A percentile compares a stretch with the other conserved stretches of the same genome.
Conservation (phyloP, 1,284 basidiomycete genomes). For the Tylopilus sp. region DNA sequence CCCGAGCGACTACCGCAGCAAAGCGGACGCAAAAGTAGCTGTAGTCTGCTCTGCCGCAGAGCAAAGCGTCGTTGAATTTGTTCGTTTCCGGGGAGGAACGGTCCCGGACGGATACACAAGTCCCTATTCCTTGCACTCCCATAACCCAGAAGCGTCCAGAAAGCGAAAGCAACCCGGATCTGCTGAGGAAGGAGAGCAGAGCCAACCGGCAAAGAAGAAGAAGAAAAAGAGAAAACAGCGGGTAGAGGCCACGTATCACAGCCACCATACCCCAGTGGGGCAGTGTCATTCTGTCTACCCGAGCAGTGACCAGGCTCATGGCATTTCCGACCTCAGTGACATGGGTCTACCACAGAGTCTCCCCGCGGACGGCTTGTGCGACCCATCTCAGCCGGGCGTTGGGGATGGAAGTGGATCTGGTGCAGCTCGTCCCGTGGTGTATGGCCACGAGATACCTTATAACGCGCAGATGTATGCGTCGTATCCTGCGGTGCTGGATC, state of each 20-base stretch:
- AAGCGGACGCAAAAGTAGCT: conserved; percentile 56
- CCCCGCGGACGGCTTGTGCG: conserved; percentile 11
- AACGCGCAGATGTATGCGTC: conserved; percentile 1
- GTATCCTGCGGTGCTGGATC: conserved; percentile 16
- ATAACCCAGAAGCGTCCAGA: conserved; percentile 18
- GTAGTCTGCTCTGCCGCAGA: conserved; percentile 48
- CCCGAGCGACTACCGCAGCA: conserved; percentile 47
- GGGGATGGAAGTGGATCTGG: conserved; percentile 21
- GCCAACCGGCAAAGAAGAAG: conserved; percentile 18
- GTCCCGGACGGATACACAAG: conserved; percentile 37
- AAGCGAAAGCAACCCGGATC: conserved; percentile 22
- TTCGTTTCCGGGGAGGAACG: conserved; percentile 45
- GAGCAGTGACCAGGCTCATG: conserved; percentile 17
- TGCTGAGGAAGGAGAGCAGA: conserved; percentile 13
- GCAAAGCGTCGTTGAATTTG: conserved; percentile 51
- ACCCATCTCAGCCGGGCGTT: conserved; percentile 20
- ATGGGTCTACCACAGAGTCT: conserved; percentile 19
- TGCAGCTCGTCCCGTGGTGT: conserved; percentile 8
- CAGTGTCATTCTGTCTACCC: not conserved
- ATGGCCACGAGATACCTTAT: not conserved
- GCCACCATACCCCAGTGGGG: not conserved
- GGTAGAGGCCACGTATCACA: not conserved
- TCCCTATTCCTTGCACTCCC: conserved; percentile 20
- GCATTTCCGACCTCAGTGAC: conserved; percentile 16
- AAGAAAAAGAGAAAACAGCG: conserved; percentile 20